Evolutionary conservation across 331 rosid species (phyloP), one percentile per base, ranked within the genome.

Genomic region (Rosa hybrid): DNA sequence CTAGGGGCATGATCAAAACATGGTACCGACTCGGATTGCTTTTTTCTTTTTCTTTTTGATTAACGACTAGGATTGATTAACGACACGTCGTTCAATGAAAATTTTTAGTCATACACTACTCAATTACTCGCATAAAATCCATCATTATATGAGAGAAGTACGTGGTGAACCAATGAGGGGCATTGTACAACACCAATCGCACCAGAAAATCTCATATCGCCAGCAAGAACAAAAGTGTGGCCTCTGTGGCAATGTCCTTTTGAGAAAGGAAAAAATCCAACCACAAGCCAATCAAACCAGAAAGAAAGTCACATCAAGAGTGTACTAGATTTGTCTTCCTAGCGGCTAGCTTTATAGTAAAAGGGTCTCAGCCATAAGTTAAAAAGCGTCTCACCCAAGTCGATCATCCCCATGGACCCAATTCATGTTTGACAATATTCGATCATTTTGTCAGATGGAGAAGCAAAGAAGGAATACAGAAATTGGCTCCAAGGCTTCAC

Each of bases 401-500:
- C 44, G 44, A 64, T 64, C 70, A 64, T 64, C 6, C 7, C 65
- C 39, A 45, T 72, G 67, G 59, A 78, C 39, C 48, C 7, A 2
- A 23, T 63, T 44, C 46, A 56, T 10, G n/a, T 78, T 83, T 56
- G 44, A 74, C 77, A 79, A 74, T 67, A 64, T 65, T 79, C 69
- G 68, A 62, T 16, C n/a, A 53, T 53, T 77, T 64, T 77, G 63
- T 82, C 79, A 1, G 23, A 7, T 1, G 39, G 45, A 56, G 23
- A 12, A 63, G 38, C 18, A 23, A 10, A 12, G 69, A 2, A 13
- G 42, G 20, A 69, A 81, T 8, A 62, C 54, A 17, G 54, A 81
- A 65, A 81, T 8, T 87, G 94, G 49, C 92, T 84, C 91, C 74
- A 79, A 81, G 34, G 84, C 23, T 67, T 79, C 83, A 3, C 81